Percentiles rank a stretch among this genome's conserved stretches.
These are phyloP conservation scores for Teratosphaeria viscida DNA, from an alignment of 2,329 filamentous ascomycete species.

Conservation along the genomic window DNA sequence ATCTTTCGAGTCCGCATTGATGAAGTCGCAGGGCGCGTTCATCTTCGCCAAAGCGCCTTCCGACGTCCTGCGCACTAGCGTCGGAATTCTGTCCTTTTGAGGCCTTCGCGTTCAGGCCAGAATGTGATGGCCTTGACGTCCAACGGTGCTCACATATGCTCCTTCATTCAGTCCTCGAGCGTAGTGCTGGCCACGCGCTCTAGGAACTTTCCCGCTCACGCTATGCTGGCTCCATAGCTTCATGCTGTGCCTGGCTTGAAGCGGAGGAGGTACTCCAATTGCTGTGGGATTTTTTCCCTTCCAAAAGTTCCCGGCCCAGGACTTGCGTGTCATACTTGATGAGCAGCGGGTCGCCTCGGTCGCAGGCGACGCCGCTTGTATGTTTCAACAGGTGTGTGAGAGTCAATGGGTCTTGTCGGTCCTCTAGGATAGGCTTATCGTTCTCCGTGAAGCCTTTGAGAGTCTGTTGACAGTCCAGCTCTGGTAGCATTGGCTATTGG, in stretches of 20 bases:
- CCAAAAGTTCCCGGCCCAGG: constrained; percentile 4
- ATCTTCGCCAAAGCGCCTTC: constrained; percentile 13
- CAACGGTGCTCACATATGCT: constrained; percentile 37
- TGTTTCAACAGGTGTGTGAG: constrained; percentile 43
- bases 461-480: constrained; percentile 39
- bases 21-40: constrained; percentile 2
- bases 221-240: constrained; percentile 39
- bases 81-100: constrained; percentile 11
- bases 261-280: constrained; percentile 35
- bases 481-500: constrained; percentile 33
- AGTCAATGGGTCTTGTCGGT: constrained; percentile 36
- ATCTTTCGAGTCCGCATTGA: constrained; percentile 19
- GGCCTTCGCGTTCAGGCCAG: constrained; percentile 11
- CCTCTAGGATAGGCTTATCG: constrained; percentile 23
- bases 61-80: constrained; percentile 11
- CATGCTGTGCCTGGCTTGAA: constrained; percentile 44
- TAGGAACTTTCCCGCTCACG: constrained; percentile 45
- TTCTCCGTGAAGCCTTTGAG: constrained; percentile 38
- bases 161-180: constrained; percentile 35
- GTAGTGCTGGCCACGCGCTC: constrained; percentile 36
- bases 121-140: constrained; percentile 28
- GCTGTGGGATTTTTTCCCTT: constrained; percentile 30
- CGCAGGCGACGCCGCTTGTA: constrained; percentile 40
- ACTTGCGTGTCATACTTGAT: constrained; percentile 13
- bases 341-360: constrained; percentile 30